Conservation (phyloP, 177 flowering plant species). For the Telopea speciosissima region DNA sequence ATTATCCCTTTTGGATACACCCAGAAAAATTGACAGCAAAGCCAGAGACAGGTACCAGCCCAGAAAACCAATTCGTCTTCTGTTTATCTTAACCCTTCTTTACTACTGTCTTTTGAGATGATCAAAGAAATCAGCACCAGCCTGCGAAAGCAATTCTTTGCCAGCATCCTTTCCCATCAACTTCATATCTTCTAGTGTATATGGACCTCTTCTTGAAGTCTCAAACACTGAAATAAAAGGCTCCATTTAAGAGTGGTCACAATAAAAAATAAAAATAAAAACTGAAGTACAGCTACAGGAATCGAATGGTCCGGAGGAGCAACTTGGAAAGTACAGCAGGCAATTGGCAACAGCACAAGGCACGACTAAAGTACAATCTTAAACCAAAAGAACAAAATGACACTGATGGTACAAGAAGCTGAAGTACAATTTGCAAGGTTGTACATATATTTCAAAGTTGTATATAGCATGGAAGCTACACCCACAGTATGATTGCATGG, state of each 20-base stretch:
- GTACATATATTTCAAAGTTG: too few species aligned
- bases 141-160: conserved; percentile 70
- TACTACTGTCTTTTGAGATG: conserved; percentile 13
- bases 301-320: too few species aligned
- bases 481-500: too few species aligned
- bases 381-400: too few species aligned
- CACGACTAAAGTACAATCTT: too few species aligned
- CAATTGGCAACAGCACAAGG: too few species aligned
- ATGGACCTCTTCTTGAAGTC: conserved; percentile 78
- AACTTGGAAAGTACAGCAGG: too few species aligned
- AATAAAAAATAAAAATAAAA: neutral
- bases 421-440: too few species aligned
- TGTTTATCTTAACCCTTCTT: neutral
- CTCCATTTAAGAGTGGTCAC: neutral
- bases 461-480: too few species aligned
- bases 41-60: neutral
- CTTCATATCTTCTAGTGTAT: conserved; percentile 70
- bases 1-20: neutral
- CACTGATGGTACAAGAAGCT: too few species aligned
- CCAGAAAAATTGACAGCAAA: neutral
- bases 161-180: conserved; percentile 95
- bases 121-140: conserved; percentile 85
- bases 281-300: too few species aligned
- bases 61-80: neutral
- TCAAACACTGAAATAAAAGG: conserved; percentile 62